Conservation (phyloP, 2,329 filamentous ascomycete genomes). For the Gaeumannomyces tritici region DNA sequence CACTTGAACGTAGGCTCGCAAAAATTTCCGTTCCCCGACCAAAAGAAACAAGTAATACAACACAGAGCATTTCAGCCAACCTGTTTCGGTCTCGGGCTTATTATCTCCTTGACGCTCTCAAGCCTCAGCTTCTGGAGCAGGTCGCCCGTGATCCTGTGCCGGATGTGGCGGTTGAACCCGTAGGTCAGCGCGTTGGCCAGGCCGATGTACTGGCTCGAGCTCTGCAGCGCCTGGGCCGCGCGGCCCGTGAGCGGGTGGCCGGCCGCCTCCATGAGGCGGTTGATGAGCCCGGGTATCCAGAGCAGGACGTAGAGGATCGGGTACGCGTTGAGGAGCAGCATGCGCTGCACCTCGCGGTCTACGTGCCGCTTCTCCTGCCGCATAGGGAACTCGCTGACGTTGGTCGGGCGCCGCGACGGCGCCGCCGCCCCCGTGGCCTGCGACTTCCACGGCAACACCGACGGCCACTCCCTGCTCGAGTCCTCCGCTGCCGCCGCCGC, state of each 20-base stretch:
- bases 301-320: constrained; percentile 25
- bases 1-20: too few relatives aligned
- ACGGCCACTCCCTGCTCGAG: neutral
- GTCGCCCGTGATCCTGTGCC: constrained; percentile 3
- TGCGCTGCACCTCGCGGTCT: constrained; percentile 17
- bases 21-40: too few relatives aligned
- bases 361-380: constrained; percentile 11
- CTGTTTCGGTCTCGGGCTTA: too few relatives aligned
- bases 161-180: constrained; percentile 23
- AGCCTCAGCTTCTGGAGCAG: neutral
- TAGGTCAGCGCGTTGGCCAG: constrained; percentile 27
- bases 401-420: neutral
- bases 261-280: constrained; percentile 20
- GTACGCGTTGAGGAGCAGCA: constrained; percentile 26
- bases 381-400: constrained; percentile 14
- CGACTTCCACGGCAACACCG: neutral
- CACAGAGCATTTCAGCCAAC: neutral
- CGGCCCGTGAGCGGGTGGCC: constrained; percentile 20
- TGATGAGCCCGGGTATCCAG: constrained; percentile 27
- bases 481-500: neutral
- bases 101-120: neutral
- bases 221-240: constrained; percentile 19
- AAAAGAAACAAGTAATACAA: too few relatives aligned
- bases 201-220: constrained; percentile 25
- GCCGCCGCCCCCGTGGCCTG: too few relatives aligned